Evolutionary conservation across 345 rosid genomes (phyloP).

Genomic region (Aquilaria yunnanensis): DNA sequence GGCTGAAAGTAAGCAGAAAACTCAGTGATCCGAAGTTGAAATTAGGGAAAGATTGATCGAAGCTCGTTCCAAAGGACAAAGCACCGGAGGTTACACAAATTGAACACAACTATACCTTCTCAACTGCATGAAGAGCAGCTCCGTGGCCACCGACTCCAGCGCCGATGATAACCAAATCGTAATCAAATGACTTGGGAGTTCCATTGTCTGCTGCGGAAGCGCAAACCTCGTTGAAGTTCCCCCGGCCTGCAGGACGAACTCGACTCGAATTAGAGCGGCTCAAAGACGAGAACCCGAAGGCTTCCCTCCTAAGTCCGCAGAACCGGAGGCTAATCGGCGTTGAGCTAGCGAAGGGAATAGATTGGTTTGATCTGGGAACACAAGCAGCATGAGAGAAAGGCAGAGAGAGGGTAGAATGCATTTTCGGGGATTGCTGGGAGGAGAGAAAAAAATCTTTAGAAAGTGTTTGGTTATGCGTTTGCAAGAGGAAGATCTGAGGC

Average conservation of each 20-base stretch:
- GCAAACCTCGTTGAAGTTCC: conserved; percentile 19
- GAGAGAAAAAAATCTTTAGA: not conserved
- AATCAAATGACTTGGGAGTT: conserved; percentile 68
- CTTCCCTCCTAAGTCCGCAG: conserved; percentile 77
- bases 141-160: conserved; percentile 99
- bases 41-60: not conserved
- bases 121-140: conserved; percentile 96
- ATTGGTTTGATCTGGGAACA: conserved; percentile 32
- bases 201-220: conserved; percentile 54
- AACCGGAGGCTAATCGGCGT: conserved; percentile 58
- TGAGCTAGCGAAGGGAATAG: conserved; percentile 14
- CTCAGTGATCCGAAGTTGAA: too few species aligned
- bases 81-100: not conserved
- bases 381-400: conserved; percentile 36
- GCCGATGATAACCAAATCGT: conserved; percentile 87
- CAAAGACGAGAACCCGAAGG: conserved; percentile 29
- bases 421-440: conserved; percentile 15
- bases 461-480: not conserved
- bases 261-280: conserved; percentile 16
- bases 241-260: conserved; percentile 3
- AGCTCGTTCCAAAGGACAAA: not conserved
- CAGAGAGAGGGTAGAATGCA: conserved; percentile 56
- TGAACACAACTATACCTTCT: conserved; percentile 42
- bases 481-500: conserved; percentile 8
- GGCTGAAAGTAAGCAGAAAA: too few species aligned